Evolutionary conservation across 495 filamentous ascomycete genomes (phyloP), one percentile per base, ranked within the genome.

Genomic region (Tuber brumale): DNA sequence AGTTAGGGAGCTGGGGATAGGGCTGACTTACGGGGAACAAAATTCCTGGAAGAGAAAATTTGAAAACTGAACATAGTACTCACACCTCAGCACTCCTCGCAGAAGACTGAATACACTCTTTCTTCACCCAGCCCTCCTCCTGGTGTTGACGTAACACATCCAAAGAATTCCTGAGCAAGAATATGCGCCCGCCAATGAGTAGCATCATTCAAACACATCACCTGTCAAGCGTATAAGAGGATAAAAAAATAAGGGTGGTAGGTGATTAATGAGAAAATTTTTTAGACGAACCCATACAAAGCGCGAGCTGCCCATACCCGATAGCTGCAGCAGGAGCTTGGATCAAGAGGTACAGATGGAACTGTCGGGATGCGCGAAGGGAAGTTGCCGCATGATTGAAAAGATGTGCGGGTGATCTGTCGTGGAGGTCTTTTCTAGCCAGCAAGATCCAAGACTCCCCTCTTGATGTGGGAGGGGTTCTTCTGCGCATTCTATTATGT

Each of bases 91-190:
- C 48, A 76, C 37, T 80, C 77, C 69, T 83, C 70, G 39, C 84
- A 83, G 72, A 84, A 83, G 18, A 84, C 70, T 31, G 81, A 84
- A 78, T 84, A 84, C 21, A 83, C 83, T 45, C 83, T 83, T 61
- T 83, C 83, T 71, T 84, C 83, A 35, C 83, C 83, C 43, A 72
- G 80, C 81, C 66, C 83, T 77, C 75, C 77, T 76, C n/a, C 83
- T 77, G 48, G 83, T 84, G 46, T 84, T 84, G 23, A 74, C 81
- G 73, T 81, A 80, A 74, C 81, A 81, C 76, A 84, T 84, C 83
- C 83, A 84, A 44, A 84, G 57, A 51, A 84, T 81, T 18, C 81
- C 81, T 83, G 27, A 72, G 16, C 19, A 43, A 73, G 61, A 70
- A 75, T 23, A 61, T 43, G 31, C 27, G 12, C 45, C 57, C 31